Base-by-base conservation (phyloP, 2,329 filamentous ascomycete species). In the Trichoderma koningii region DNA sequence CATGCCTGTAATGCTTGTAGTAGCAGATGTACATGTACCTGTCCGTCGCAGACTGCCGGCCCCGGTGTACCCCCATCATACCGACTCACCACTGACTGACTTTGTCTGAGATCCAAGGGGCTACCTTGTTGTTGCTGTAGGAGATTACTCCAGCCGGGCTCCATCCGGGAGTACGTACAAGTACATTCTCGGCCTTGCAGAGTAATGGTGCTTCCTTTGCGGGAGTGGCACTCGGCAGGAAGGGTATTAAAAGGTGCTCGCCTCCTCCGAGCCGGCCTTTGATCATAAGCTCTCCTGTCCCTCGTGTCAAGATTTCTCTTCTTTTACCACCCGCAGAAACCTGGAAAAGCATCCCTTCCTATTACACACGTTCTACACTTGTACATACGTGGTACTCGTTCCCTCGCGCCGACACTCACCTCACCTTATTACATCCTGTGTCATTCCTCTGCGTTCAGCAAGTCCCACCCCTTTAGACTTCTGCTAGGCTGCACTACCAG, bases 221-320 rank as follows among this genome's bases (percentile, higher is more conserved):
- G 7, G 23, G 23, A n/a, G 26, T 30, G 30, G 50, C 26, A 26
- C 28, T 28, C 19, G 30, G 50, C 19, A 52, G 10, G 34, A 38
- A 38, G 34, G 34, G 30, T 61, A 61, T 61, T 61, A 61, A 61
- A 52, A 52, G 57, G 47, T 61, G 38, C 56, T 60, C 57, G 41
- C 57, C 57, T 61, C 57, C 57, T 61, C 57, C 23, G n/a, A 7
- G 57, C 57, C 57, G 51, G 48, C 45, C 57, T 52, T 52, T 17
- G 14, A 30, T n/a, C 17, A 61, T 52, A n/a, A 38, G 12, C 53
- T 56, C 41, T 30, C 41, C 30, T 21, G 19, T 47, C 34, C 14
- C 34, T 42, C 19, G 14, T 42, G 47, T 41, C 45, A 50, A 60
- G 45, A 7, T 60, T 41, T 17, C 14, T 34, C 50, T 41, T 34